These are phyloP conservation scores for Thalassiosira livingstoniorum DNA, from an alignment of 352 stramenopile genomes.

Conservation along the genomic window DNA sequence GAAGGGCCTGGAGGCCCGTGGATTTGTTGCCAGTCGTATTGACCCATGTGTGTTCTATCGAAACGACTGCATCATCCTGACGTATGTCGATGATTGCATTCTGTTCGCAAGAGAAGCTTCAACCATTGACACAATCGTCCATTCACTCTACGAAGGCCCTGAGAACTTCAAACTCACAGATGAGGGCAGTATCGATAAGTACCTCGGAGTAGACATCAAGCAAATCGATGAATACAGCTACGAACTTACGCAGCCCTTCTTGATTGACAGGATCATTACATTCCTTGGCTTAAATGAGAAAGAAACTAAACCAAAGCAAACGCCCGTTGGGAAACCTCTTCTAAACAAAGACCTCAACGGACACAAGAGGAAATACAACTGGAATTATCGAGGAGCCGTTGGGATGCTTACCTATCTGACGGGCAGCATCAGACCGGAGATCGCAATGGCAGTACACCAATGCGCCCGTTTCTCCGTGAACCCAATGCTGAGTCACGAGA, in stretches of 20 bases:
- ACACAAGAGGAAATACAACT: neutral
- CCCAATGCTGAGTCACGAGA: conserved; percentile 41
- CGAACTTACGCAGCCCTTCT: conserved; percentile 53
- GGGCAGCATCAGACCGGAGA: conserved; percentile 6
- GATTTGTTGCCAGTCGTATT: conserved; percentile 26
- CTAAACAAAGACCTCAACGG: conserved; percentile 16
- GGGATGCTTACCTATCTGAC: conserved; percentile 19
- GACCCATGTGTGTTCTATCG: conserved; percentile 47
- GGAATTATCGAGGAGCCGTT: conserved; percentile 4
- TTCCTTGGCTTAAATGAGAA: neutral
- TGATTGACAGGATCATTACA: conserved; percentile 48
- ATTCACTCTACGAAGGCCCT: conserved; percentile 21
- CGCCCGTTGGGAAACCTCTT: neutral
- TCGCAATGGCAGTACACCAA: conserved; percentile 36
- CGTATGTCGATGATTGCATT: conserved; percentile 50
- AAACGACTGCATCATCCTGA: conserved; percentile 30
- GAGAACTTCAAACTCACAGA: conserved; percentile 53
- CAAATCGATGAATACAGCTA: conserved; percentile 21
- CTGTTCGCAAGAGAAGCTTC: conserved; percentile 8
- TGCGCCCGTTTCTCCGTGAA: conserved; percentile 29
- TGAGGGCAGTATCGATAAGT: conserved; percentile 50
- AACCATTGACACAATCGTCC: conserved; percentile 25
- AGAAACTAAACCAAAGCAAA: neutral
- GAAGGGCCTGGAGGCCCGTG: conserved; percentile 17
- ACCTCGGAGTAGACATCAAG: conserved; percentile 59